Base-by-base conservation (phyloP, 2,329 filamentous ascomycete species). In the Hortaea sp. region DNA sequence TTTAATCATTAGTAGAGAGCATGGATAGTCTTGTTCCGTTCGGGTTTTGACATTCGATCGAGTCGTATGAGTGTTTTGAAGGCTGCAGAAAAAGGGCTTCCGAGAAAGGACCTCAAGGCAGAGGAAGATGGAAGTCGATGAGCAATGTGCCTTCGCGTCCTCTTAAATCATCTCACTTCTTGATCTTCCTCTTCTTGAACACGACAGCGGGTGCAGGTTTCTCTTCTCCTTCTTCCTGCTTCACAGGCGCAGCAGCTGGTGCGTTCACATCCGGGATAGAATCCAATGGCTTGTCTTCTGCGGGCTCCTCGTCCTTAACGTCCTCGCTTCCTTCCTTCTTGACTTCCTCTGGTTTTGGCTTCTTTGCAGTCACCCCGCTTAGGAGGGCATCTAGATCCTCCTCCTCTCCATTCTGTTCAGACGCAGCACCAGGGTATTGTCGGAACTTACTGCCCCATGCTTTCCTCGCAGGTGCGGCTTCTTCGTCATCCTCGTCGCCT, bases 181-280 rank as follows among this genome's bases (percentile, higher is more conserved):
- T 64, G 13, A 55, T 53, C 60, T 88, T 90, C 45, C 85, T 72
- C 69, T 88, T 89, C 68, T 89, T 90, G 66, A 90, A 92, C 3
- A 88, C 70, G 2, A 88, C 74, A 0, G 76, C 71, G 5, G 67
- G 64, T 2, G 62, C 61, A 5, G 55, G 49, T 3, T 55, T 54
- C 41, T 52, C 47, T 35, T 35, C 9, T n/a, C n/a, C 9, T 28
- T 55, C 57, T 51, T 62, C 48, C 31, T 51, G 39, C 40, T 53
- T 50, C 9, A 48, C 43, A 10, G 39, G 10, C 10, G 30, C 39
- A 6, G 9, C 28, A 7, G 11, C 29, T 7, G 47, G 38, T 12
- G 32, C 38, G 43, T 50, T 45, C 5, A 51, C 41, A 39, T 57
- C 55, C 6, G 58, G 54, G 5, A 57, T 55, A 27, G 50, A 47